Percentiles rank a stretch among this genome's conserved stretches.
phyloP scores from a whole-genome alignment of 768 basidiomycete species.

The Lyophyllum decastes region DNA sequence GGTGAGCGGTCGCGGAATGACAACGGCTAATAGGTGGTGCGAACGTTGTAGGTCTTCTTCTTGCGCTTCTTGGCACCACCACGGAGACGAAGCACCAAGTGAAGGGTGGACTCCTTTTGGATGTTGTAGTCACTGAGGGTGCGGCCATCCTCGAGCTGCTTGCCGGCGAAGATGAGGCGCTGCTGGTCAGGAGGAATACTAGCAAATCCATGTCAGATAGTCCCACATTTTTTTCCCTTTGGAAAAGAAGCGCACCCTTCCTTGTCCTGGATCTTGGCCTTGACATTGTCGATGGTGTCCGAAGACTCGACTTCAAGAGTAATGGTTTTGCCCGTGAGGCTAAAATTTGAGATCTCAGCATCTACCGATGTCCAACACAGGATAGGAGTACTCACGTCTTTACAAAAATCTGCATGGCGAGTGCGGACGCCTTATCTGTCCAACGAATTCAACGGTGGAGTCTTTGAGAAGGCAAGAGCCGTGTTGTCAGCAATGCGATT shows the following conservation, averaged over 20 bases:
- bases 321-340: slow-evolving; percentile 99
- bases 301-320: slow-evolving; percentile 98
- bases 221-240: background rate
- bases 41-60: slow-evolving; percentile 98
- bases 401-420: slow-evolving; percentile 95
- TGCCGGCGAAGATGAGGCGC: slow-evolving; percentile 98
- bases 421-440: slow-evolving; percentile 80
- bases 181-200: slow-evolving; percentile 95
- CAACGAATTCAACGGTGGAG: slow-evolving; percentile 90
- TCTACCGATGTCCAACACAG: background rate
- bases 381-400: slow-evolving; percentile 69
- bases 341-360: slow-evolving; percentile 26
- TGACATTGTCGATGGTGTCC: slow-evolving; percentile 98
- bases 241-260: slow-evolving; percentile 69
- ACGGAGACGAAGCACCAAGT: slow-evolving; percentile 95
- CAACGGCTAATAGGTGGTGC: slow-evolving; percentile 23
- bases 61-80: slow-evolving; percentile 99
- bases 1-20: background rate
- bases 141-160: slow-evolving; percentile 99
- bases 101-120: slow-evolving; percentile 99
- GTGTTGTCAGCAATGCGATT: slow-evolving; percentile 20
- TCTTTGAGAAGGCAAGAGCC: slow-evolving; percentile 85
- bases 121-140: slow-evolving; percentile 96
- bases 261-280: slow-evolving; percentile 97
- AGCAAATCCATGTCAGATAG: background rate